Evolutionary conservation across 441 rosid species (phyloP).

Genomic region (Oxalis stricta): DNA sequence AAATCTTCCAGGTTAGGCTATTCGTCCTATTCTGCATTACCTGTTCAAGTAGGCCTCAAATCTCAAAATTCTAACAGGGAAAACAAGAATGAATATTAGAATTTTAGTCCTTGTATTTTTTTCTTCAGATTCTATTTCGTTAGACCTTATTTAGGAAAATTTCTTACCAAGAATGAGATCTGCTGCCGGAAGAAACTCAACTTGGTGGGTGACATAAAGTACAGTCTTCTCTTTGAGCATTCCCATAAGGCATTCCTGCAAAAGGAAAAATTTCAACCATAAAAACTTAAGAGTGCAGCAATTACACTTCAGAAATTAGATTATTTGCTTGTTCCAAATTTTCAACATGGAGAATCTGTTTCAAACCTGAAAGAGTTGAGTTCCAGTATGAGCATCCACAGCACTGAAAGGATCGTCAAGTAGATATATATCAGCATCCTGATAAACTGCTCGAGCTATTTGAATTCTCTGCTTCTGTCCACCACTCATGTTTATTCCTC

Average conservation of each 20-base stretch:
- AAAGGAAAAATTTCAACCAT: not conserved
- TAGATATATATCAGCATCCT: slow-evolving; percentile 84
- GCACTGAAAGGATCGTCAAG: slow-evolving; percentile 98
- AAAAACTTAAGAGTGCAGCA: not conserved
- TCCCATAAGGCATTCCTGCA: slow-evolving; percentile 91
- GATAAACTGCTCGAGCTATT: slow-evolving; percentile 90
- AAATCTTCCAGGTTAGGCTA: slow-evolving; percentile 78
- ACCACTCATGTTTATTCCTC: slow-evolving; percentile 98
- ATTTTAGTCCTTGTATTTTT: not conserved
- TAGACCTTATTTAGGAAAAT: not conserved
- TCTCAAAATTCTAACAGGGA: not conserved
- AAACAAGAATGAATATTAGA: no score
- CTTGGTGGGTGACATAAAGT: slow-evolving; percentile 94
- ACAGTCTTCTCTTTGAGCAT: slow-evolving; percentile 67
- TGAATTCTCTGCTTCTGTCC: slow-evolving; percentile 98
- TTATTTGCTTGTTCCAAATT: not conserved
- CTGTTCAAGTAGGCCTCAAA: slow-evolving; percentile 20
- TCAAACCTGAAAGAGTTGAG: slow-evolving; percentile 71
- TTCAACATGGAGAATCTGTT: not conserved
- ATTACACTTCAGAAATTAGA: not conserved
- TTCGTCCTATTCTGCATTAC: slow-evolving; percentile 92
- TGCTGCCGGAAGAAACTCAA: slow-evolving; percentile 95
- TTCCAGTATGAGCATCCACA: slow-evolving; percentile 96
- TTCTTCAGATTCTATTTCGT: not conserved
- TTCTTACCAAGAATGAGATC: slow-evolving; percentile 86